Evolutionary conservation across 352 stramenopile genomes (phyloP).

Genomic region (Globisporangium camurandrum): DNA sequence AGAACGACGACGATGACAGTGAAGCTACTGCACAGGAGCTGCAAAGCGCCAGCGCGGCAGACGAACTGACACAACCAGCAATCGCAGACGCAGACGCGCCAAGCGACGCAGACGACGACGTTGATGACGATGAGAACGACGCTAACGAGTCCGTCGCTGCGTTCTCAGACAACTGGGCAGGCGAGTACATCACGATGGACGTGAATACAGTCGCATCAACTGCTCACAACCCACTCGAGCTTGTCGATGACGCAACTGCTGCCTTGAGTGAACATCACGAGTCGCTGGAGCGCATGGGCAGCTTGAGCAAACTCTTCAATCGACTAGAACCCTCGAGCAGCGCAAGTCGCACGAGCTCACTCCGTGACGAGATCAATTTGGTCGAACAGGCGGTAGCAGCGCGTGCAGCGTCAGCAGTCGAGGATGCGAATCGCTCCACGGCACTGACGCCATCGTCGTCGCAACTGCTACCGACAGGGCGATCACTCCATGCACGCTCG

Average conservation of each 20-base stretch:
- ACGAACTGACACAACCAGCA: background rate
- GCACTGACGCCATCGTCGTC: too few relatives aligned
- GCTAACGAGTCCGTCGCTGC: conserved; percentile 18
- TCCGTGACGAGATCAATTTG: conserved; percentile 9
- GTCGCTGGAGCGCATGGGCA: too few relatives aligned
- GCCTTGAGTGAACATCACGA: too few relatives aligned
- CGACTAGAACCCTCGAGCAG: conserved; percentile 2
- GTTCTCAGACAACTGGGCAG: conserved; percentile 32
- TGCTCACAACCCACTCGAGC: too few relatives aligned
- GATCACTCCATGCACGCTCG: too few relatives aligned
- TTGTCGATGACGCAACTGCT: too few relatives aligned
- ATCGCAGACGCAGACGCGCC: background rate
- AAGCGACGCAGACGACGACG: background rate
- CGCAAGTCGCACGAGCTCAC: too few relatives aligned
- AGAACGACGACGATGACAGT: background rate
- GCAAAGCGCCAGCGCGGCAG: background rate
- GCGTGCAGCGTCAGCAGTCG: conserved; percentile 1
- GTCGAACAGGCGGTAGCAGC: conserved; percentile 4
- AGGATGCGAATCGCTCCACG: background rate
- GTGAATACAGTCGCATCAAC: too few relatives aligned
- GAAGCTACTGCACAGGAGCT: background rate
- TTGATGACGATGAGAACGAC: too few relatives aligned
- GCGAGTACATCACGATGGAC: conserved; percentile 26
- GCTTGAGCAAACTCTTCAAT: conserved; percentile 4
- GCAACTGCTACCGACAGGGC: background rate